Conservation (phyloP, 345 rosid species). For the Hypericum androsaemum region DNA sequence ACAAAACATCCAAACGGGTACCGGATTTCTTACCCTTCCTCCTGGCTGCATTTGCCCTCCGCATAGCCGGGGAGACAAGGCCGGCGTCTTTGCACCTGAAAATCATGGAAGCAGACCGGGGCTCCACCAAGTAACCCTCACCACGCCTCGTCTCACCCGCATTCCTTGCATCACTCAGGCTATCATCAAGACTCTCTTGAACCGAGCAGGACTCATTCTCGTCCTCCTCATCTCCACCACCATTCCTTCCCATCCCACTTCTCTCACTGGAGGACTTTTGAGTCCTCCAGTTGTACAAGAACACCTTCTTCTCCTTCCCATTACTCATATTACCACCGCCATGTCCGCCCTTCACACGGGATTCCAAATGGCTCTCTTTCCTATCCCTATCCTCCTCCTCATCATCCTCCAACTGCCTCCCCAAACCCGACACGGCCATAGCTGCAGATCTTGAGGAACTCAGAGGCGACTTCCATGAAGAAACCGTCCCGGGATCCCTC, state of each 20-base stretch:
- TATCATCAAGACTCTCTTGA: conserved; percentile 50
- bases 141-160: conserved; percentile 43
- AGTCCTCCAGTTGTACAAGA: conserved; percentile 71
- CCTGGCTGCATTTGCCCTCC: conserved; percentile 32
- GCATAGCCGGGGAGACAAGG: conserved; percentile 37
- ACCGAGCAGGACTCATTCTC: conserved; percentile 40
- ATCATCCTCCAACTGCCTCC: conserved; percentile 13
- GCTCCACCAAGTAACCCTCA: conserved; percentile 34
- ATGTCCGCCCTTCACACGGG: conserved; percentile 17
- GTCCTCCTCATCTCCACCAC: conserved; percentile 12
- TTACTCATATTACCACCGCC: too few species aligned
- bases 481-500: conserved; percentile 88
- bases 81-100: conserved; percentile 55
- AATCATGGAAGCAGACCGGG: conserved; percentile 33
- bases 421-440: conserved; percentile 12
- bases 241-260: conserved; percentile 30
- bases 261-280: conserved; percentile 52
- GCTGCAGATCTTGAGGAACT: conserved; percentile 57
- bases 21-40: conserved; percentile 42
- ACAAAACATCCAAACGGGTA: conserved; percentile 33
- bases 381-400: conserved; percentile 13
- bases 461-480: conserved; percentile 74
- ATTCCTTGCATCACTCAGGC: conserved; percentile 64
- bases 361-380: conserved; percentile 18
- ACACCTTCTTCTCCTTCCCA: conserved; percentile 50